Conservation (phyloP, 768 basidiomycete genomes). For the Lactarius sp. region DNA sequence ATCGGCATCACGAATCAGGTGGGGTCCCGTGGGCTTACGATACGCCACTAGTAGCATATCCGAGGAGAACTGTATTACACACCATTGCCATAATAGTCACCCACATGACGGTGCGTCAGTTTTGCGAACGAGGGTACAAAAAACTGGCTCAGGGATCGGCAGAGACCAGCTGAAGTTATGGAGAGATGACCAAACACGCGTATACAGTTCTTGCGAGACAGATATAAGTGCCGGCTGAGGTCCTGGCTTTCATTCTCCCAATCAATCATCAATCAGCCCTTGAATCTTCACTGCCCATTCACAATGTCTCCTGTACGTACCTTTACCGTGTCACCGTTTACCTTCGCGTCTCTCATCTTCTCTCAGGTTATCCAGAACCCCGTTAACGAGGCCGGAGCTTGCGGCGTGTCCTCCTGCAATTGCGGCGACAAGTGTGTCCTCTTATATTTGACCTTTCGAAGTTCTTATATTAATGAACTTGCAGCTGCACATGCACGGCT, state of each 20-base stretch:
- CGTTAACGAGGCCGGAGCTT: constrained; percentile 35
- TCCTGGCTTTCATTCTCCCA: background rate
- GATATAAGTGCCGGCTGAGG: background rate
- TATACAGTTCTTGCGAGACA: background rate
- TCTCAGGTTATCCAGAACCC: constrained; percentile 27
- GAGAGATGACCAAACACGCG: background rate
- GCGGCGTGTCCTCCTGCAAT: constrained; percentile 35
- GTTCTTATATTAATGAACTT: background rate
- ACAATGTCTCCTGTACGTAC: constrained; percentile 12
- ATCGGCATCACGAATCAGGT: too few species aligned
- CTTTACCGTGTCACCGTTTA: background rate
- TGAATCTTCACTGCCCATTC: background rate
- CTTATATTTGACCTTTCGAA: background rate
- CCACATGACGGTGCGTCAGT: too few species aligned
- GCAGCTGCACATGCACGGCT: constrained; percentile 55
- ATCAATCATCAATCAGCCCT: too few species aligned
- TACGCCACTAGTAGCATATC: too few species aligned
- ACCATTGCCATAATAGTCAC: too few species aligned
- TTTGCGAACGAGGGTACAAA: too few species aligned
- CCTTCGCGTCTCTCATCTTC: background rate
- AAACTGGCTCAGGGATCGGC: too few species aligned
- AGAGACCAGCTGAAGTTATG: too few species aligned
- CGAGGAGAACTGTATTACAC: too few species aligned
- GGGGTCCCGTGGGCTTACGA: too few species aligned
- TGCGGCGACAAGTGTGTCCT: constrained; percentile 46